These are phyloP conservation scores for Paxillus ammoniavirescens DNA, from an alignment of 768 basidiomycete species.

Conservation along the genomic window DNA sequence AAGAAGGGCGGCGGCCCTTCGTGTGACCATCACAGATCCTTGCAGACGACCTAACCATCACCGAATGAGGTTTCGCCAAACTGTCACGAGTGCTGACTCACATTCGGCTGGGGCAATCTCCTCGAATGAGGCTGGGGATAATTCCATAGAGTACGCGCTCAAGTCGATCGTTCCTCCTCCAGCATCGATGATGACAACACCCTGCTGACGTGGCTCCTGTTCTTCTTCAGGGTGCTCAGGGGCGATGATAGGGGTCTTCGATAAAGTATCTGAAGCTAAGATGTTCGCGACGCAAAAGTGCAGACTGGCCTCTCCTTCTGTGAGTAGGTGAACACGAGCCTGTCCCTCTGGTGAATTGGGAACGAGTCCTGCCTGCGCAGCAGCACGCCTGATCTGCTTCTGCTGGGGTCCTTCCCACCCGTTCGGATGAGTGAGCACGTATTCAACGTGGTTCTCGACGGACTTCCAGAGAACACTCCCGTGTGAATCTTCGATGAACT, in stretches of 20 bases:
- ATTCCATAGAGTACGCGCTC: constrained; percentile 39
- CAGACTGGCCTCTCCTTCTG: constrained; percentile 60
- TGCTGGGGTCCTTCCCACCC: constrained; percentile 64
- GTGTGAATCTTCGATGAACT: constrained; percentile 46
- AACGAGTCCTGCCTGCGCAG: constrained; percentile 49
- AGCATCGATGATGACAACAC: constrained; percentile 47
- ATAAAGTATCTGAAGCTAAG: constrained; percentile 30
- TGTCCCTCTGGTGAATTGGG: constrained; percentile 36
- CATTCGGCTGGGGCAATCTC: constrained; percentile 36
- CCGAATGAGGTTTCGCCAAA: background rate
- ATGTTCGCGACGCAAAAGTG: constrained; percentile 54
- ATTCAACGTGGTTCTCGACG: constrained; percentile 41
- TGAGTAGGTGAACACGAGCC: constrained; percentile 49
- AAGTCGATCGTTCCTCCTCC: constrained; percentile 43
- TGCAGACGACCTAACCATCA: constrained; percentile 34
- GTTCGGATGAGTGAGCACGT: constrained; percentile 59
- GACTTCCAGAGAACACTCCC: constrained; percentile 39
- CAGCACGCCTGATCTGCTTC: constrained; percentile 50
- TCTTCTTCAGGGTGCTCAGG: constrained; percentile 19
- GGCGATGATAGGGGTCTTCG: constrained; percentile 17
- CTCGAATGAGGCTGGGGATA: constrained; percentile 36
- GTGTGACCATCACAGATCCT: constrained; percentile 37
- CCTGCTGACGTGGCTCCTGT: constrained; percentile 24
- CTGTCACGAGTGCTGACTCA: constrained; percentile 7
- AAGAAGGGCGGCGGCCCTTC: constrained; percentile 30